A percentile compares a stretch with the other conserved stretches of the same genome.
These are phyloP conservation scores for Candida broadrunensis DNA, from an alignment of 805 yeast species.

Conservation along the genomic window DNA sequence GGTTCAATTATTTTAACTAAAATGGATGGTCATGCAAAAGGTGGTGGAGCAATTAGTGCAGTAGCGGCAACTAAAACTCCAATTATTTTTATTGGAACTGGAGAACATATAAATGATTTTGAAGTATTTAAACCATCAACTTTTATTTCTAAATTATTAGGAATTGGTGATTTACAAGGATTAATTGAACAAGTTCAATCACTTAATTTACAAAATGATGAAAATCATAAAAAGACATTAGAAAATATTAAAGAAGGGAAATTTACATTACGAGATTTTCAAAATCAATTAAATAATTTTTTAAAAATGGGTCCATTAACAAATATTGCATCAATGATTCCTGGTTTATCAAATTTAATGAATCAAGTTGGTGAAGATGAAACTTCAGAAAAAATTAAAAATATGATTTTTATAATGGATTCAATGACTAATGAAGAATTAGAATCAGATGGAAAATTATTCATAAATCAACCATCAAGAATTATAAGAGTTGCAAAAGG, in stretches of 20 bases:
- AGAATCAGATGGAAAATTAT: conserved; percentile 82
- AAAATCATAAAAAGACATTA: conserved; percentile 83
- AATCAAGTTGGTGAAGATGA: conserved; percentile 90
- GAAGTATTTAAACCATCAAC: conserved; percentile 88
- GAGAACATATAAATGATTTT: conserved; percentile 92
- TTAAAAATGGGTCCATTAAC: conserved; percentile 96
- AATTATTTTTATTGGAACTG: conserved; percentile 94
- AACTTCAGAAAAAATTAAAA: conserved; percentile 75
- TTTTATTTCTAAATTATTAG: conserved; percentile 86
- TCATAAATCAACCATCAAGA: conserved; percentile 78
- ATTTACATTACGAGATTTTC: conserved; percentile 86
- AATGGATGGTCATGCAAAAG: conserved; percentile 98
- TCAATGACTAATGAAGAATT: conserved; percentile 93
- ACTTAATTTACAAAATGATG: conserved; percentile 59
- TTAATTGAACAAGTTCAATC: conserved; percentile 91
- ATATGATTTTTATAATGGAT: conserved; percentile 89
- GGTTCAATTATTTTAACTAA: conserved; percentile 94
- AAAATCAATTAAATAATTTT: conserved; percentile 91
- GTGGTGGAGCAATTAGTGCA: conserved; percentile 99
- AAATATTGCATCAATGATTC: conserved; percentile 93
- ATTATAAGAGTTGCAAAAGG: conserved; percentile 91
- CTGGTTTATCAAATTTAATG: conserved; percentile 83
- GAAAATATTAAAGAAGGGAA: conserved; percentile 94
- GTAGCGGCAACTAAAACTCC: conserved; percentile 97
- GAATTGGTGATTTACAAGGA: conserved; percentile 94